phyloP scores from a whole-genome alignment of 2,329 filamentous ascomycete species.

The Onygenales sp. region DNA sequence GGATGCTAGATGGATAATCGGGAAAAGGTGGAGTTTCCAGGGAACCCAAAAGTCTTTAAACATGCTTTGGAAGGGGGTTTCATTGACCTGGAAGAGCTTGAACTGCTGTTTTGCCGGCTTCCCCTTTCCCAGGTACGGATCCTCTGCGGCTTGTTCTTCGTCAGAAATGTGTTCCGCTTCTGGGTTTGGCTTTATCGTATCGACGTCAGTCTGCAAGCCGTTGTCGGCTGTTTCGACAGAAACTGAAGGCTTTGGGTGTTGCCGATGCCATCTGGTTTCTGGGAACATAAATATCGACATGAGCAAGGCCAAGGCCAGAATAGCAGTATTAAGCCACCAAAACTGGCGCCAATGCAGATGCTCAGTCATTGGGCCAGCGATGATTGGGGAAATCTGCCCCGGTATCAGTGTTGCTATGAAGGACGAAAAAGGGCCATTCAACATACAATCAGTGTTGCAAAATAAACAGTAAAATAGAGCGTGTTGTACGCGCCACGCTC shows the following conservation, averaged over 20 bases:
- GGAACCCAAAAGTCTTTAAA: slow-evolving; percentile 50
- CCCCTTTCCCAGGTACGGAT: slow-evolving; percentile 49
- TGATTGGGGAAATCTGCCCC: slow-evolving; percentile 42
- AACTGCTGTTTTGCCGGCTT: slow-evolving; percentile 48
- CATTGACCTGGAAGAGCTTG: slow-evolving; percentile 41
- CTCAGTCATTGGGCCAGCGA: slow-evolving; percentile 51
- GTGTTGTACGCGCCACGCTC: slow-evolving; percentile 55
- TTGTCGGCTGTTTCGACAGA: slow-evolving; percentile 1
- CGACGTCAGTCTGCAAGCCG: background rate
- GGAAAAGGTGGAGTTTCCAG: slow-evolving; percentile 53
- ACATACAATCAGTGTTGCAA: slow-evolving; percentile 51
- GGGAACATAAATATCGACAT: slow-evolving; percentile 52
- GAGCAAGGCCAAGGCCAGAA: slow-evolving; percentile 42
- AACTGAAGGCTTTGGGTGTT: slow-evolving; percentile 19
- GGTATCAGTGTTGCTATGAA: background rate
- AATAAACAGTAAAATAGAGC: slow-evolving; percentile 53
- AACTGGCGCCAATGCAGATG: slow-evolving; percentile 52
- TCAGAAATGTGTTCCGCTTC: slow-evolving; percentile 9
- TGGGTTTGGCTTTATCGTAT: slow-evolving; percentile 4
- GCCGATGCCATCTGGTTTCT: slow-evolving; percentile 51
- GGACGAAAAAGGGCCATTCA: slow-evolving; percentile 11
- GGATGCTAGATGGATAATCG: slow-evolving; percentile 53
- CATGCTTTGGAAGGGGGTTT: slow-evolving; percentile 35
- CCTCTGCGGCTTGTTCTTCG: slow-evolving; percentile 28
- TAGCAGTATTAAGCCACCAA: slow-evolving; percentile 55